Evolutionary conservation across 2,329 filamentous ascomycete species (phyloP).

Genomic region (Chrysoporthe austroafricana): DNA sequence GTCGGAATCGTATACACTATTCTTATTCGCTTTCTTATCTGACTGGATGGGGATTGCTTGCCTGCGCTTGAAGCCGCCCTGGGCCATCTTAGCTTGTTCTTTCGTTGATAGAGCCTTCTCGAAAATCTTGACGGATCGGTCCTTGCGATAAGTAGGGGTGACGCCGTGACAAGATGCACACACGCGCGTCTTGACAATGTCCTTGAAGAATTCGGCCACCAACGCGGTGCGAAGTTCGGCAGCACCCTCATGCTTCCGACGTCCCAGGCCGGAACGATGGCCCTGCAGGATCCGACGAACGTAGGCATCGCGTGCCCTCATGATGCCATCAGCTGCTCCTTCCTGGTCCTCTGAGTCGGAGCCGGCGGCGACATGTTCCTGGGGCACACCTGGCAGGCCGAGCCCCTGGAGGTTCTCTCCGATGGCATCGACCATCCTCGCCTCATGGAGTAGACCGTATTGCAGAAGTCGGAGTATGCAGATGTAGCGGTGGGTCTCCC

Average conservation of each 20-base stretch:
- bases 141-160: conserved; percentile 84
- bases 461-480: conserved; percentile 88
- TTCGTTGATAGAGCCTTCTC: conserved; percentile 77
- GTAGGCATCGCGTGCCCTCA: conserved; percentile 63
- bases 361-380: conserved; percentile 56
- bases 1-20: conserved; percentile 56
- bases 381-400: conserved; percentile 42
- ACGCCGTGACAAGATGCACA: conserved; percentile 72
- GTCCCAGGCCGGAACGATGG: conserved; percentile 54
- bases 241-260: conserved; percentile 81
- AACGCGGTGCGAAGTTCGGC: conserved; percentile 75
- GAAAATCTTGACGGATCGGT: conserved; percentile 92
- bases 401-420: conserved; percentile 52
- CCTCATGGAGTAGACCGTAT: conserved; percentile 77
- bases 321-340: conserved; percentile 54
- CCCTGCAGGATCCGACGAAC: conserved; percentile 73
- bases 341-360: conserved; percentile 66
- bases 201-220: conserved; percentile 79
- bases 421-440: conserved; percentile 59
- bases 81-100: conserved; percentile 76
- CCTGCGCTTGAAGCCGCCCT: conserved; percentile 65
- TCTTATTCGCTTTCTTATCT: conserved; percentile 40
- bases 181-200: conserved; percentile 69
- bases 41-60: conserved; percentile 68
- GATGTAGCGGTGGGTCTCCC: conserved; percentile 75